Evolutionary conservation across 495 filamentous ascomycete genomes (phyloP).

Genomic region (Annulohypoxylon bovei): DNA sequence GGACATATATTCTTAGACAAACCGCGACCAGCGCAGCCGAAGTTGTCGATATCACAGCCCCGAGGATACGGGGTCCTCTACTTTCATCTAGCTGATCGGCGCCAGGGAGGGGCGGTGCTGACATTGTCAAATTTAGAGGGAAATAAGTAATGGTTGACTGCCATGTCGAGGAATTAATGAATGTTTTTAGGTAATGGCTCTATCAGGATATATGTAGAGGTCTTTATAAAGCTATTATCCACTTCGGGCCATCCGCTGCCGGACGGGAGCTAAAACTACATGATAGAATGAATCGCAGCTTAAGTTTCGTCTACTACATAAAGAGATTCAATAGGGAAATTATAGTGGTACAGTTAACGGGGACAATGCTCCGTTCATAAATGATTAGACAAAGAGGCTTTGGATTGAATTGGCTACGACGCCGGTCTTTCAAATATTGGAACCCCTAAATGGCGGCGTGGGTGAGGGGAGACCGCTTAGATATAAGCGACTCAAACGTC

Average conservation of each 20-base stretch:
- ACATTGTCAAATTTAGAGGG: constrained; percentile 6
- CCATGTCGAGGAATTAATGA: neutral
- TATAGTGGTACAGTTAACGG: neutral
- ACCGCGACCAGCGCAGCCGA: constrained; percentile 44
- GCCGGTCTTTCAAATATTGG: constrained; percentile 1
- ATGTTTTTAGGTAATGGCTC: neutral
- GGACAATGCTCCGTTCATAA: neutral
- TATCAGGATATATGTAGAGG: neutral
- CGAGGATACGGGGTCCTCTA: constrained; percentile 55
- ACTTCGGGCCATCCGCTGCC: neutral
- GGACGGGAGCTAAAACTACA: neutral
- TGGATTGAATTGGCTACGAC: neutral
- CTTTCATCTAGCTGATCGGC: constrained; percentile 45
- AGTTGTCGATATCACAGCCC: constrained; percentile 51
- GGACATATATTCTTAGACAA: constrained; percentile 57
- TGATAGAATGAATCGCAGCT: neutral
- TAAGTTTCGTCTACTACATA: neutral
- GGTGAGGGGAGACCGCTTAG: neutral
- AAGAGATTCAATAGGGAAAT: too few species aligned
- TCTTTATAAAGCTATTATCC: neutral
- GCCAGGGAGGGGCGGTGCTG: neutral
- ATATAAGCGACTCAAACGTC: neutral
- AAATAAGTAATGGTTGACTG: neutral
- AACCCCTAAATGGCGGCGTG: constrained; percentile 5
- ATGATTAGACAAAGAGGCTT: neutral